Evolutionary conservation across 306 rosid genomes (phyloP), one percentile per base, ranked within the genome.

Genomic region (Fagus crenata): DNA sequence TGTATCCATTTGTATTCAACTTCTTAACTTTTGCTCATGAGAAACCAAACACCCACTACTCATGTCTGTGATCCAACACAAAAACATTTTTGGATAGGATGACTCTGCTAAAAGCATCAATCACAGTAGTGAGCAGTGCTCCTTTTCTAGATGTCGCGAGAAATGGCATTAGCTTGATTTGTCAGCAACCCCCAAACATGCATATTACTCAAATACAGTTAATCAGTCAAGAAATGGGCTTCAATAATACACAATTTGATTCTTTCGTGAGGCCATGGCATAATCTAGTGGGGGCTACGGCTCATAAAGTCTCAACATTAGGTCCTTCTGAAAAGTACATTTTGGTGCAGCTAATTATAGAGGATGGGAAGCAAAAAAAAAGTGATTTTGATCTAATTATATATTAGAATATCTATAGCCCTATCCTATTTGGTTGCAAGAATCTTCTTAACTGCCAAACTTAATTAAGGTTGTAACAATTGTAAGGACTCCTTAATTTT

Each of bases 1-100:
- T 89, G 95, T 87, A 89, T 89, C 86, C 85, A 78, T 89, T 91
- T 95, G 98, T 89, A 82, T 85, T 84, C 87, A 89, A 87, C 86
- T 80, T 37, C 36, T 89, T 91, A 89, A 87, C 93, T 85, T 95
- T 87, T 88, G 83, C 92, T 81, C 82, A 81, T 82, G 77, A 75
- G 67, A 87, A 68, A 77, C 91, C 91, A 81, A 85, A 85, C 88
- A 86, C 89, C 86, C 96, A 89, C 96, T 82, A 83, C 77, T 86
- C 85, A 70, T 94, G 90, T 89, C 88, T 87, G 77, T 77, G 67
- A 60, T 61, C 65, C 81, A 78, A 78, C 67, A 68, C 54, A 41
- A 82, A 73, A 41, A 67, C 55, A 61, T 74, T 70, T 80, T 75
- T 65, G 80, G 82, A 82, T 84, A 76, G 54, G 82, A 77, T 83